Conservation (phyloP, 2,329 filamentous ascomycete genomes). For the Sphaceloma murrayae region DNA sequence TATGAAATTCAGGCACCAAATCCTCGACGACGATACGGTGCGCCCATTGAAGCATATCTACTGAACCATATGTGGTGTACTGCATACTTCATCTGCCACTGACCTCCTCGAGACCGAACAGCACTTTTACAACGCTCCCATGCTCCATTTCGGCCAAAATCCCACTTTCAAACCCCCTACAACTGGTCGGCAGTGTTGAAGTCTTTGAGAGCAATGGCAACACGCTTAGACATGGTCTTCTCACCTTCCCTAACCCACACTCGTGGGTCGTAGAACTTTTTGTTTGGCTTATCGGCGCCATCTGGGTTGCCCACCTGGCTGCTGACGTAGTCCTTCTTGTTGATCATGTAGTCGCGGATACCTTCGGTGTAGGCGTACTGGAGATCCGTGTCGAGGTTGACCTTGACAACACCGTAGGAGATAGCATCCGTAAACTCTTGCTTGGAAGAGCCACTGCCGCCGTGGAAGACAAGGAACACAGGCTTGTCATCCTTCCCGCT, state of each 20-base stretch:
- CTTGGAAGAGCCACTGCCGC: constrained; percentile 85
- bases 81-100: no score
- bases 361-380: constrained; percentile 89
- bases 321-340: constrained; percentile 90
- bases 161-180: constrained; percentile 36
- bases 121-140: no score
- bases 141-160: no score
- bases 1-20: no score
- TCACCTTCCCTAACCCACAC: constrained; percentile 96
- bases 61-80: no score
- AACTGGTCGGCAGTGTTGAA: constrained; percentile 78
- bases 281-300: constrained; percentile 95
- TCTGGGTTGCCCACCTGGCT: constrained; percentile 90
- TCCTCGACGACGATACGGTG: no score
- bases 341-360: constrained; percentile 87
- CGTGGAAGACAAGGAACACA: constrained; percentile 99
- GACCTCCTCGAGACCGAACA: no score
- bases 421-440: constrained; percentile 86
- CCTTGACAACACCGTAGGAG: constrained; percentile 91
- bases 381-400: constrained; percentile 97
- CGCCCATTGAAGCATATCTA: no score
- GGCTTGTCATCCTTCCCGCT: constrained; percentile 69
- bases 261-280: constrained; percentile 69
- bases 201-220: constrained; percentile 73
- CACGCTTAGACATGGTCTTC: constrained; percentile 85